Percentiles rank a stretch among this genome's conserved stretches.
Evolutionary conservation across 2,329 filamentous ascomycete genomes (phyloP).

Genomic region (Alternaria sp.): DNA sequence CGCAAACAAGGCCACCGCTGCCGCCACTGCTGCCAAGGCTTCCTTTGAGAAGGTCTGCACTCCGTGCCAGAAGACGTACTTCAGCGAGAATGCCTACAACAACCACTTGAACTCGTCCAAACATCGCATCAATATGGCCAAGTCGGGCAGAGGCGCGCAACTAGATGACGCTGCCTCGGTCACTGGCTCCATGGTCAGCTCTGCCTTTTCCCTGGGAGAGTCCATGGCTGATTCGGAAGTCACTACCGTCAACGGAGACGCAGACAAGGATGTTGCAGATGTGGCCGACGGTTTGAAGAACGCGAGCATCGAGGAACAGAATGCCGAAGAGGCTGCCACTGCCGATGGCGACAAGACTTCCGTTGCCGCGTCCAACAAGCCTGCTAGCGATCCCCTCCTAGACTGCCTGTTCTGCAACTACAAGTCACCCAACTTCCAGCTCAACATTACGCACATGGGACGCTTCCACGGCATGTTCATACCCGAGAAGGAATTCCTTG

Average conservation of each 20-base stretch:
- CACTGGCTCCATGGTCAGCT: constrained; percentile 77
- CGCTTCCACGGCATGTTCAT: constrained; percentile 95
- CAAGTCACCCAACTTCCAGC: constrained; percentile 74
- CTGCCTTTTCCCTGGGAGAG: constrained; percentile 89
- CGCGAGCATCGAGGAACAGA: constrained; percentile 58
- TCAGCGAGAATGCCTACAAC: constrained; percentile 92
- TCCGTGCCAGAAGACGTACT: constrained; percentile 90
- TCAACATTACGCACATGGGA: constrained; percentile 89
- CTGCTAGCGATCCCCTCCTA: constrained; percentile 51
- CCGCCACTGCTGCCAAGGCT: constrained; percentile 85
- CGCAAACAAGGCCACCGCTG: constrained; percentile 84
- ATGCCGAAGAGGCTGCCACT: constrained; percentile 46
- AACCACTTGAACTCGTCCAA: constrained; percentile 94
- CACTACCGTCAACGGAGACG: constrained; percentile 68
- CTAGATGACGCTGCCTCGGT: constrained; percentile 72
- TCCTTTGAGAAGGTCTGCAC: constrained; percentile 85
- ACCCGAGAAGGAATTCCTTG: constrained; percentile 84
- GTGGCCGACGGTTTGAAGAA: constrained; percentile 81
- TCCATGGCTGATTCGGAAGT: constrained; percentile 66
- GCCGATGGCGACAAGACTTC: constrained; percentile 54
- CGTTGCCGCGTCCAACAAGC: constrained; percentile 38
- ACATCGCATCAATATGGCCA: constrained; percentile 75
- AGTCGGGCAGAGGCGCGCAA: constrained; percentile 46
- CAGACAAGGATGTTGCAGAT: constrained; percentile 77
- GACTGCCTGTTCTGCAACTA: constrained; percentile 93